phyloP scores from a whole-genome alignment of 2,329 filamentous ascomycete species.

The Cadophora sp. region DNA sequence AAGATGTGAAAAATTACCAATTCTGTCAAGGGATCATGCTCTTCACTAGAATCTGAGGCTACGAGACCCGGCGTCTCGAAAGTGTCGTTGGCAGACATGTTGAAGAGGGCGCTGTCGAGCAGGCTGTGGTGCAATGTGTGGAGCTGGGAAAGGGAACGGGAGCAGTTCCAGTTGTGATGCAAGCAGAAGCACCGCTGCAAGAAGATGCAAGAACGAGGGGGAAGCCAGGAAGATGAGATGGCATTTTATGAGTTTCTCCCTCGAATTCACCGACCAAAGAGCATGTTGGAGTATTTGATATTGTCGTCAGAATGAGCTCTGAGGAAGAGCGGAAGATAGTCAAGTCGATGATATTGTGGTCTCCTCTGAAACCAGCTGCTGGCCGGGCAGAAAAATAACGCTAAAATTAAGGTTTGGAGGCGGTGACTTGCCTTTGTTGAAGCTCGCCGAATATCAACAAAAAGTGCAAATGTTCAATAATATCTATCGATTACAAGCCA shows the following conservation, averaged over 20 bases:
- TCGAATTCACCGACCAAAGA: constrained; percentile 18
- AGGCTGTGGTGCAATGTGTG: constrained; percentile 29
- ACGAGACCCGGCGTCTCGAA: constrained; percentile 54
- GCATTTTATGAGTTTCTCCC: constrained; percentile 31
- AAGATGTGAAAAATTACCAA: constrained; percentile 56
- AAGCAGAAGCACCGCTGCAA: constrained; percentile 32
- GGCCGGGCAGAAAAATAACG: constrained; percentile 3
- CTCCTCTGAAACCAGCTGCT: constrained; percentile 38
- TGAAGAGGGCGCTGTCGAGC: constrained; percentile 24
- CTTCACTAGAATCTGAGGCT: constrained; percentile 54
- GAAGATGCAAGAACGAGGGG: constrained; percentile 31
- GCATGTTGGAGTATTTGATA: constrained; percentile 30
- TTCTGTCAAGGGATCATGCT: constrained; percentile 54
- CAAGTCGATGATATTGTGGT: constrained; percentile 28
- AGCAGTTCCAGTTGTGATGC: constrained; percentile 29
- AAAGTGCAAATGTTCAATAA: neutral
- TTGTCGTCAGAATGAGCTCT: constrained; percentile 20
- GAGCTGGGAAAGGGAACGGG: constrained; percentile 31
- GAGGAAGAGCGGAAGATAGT: neutral
- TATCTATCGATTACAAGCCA: neutral
- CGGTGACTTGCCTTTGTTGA: constrained; percentile 11
- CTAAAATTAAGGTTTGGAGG: constrained; percentile 31
- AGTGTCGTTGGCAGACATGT: constrained; percentile 41
- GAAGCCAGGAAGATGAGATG: constrained; percentile 28
- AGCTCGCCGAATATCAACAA: neutral